These are phyloP conservation scores for Aspergillaceae sp. DNA, from an alignment of 2,329 filamentous ascomycete species.

Conservation along the genomic window DNA sequence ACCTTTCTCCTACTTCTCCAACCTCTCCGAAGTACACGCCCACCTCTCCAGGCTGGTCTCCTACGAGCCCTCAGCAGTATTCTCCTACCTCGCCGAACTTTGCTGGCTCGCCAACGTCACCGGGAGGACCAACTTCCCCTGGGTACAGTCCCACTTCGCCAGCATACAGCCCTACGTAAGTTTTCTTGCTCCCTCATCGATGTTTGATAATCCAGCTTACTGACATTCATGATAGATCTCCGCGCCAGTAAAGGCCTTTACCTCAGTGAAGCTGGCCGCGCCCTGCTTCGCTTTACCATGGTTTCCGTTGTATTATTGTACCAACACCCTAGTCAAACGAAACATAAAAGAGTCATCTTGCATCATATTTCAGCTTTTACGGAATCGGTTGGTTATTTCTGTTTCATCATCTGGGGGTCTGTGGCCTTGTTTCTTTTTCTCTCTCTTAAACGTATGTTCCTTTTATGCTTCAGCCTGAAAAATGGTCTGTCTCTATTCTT, in stretches of 20 bases:
- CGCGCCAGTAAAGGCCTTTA: constrained; percentile 12
- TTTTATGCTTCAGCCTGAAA: constrained; percentile 13
- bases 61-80: constrained; percentile 40
- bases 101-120: constrained; percentile 37
- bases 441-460: constrained; percentile 26
- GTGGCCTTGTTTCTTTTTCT: constrained; percentile 7
- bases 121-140: constrained; percentile 32
- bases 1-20: constrained; percentile 39
- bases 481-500: constrained; percentile 10
- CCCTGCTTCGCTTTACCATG: constrained; percentile 13
- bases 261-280: constrained; percentile 25
- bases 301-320: constrained; percentile 29
- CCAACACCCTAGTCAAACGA: constrained; percentile 26
- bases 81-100: constrained; percentile 45
- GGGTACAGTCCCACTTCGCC: constrained; percentile 39
- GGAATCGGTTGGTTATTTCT: constrained; percentile 33
- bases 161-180: constrained; percentile 37
- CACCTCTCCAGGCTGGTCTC: constrained; percentile 45
- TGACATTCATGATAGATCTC: constrained; percentile 25
- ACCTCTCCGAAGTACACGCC: constrained; percentile 49
- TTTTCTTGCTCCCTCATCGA: not conserved
- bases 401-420: constrained; percentile 24
- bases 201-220: constrained; percentile 2
- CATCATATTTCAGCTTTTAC: constrained; percentile 20
- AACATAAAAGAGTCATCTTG: constrained; percentile 29